A percentile compares a stretch with the other conserved stretches of the same genome.
These are phyloP conservation scores for Pseudogymnoascus sp. DNA, from an alignment of 2,329 filamentous ascomycete genomes.

Conservation along the genomic window DNA sequence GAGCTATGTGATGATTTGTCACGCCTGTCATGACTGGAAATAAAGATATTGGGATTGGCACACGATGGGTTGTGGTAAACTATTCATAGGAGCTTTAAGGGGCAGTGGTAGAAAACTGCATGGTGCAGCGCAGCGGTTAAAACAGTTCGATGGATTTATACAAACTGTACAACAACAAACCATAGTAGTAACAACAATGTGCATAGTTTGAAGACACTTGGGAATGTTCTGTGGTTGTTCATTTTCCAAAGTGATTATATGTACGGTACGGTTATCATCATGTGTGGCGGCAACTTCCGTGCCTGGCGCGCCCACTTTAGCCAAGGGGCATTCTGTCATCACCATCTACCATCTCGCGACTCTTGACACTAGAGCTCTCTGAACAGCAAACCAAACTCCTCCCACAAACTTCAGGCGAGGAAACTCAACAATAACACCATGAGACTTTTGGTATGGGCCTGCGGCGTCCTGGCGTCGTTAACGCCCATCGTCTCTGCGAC, in stretches of 20 bases:
- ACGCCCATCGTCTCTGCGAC: constrained; percentile 72
- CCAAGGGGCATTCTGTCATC: constrained; percentile 10
- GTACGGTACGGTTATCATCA: background rate
- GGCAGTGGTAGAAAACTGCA: constrained; percentile 3
- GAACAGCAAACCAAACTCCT: background rate
- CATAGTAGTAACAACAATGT: constrained; percentile 9
- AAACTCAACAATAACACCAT: constrained; percentile 39
- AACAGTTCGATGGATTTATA: constrained; percentile 5
- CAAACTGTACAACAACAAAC: constrained; percentile 7
- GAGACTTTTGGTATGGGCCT: constrained; percentile 56
- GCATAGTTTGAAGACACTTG: background rate
- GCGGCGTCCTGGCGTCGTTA: constrained; percentile 65
- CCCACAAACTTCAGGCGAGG: constrained; percentile 1
- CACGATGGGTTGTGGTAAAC: background rate
- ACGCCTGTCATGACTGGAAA: constrained; percentile 4
- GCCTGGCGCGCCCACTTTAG: background rate
- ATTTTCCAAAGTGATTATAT: background rate
- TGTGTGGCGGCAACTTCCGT: constrained; percentile 3
- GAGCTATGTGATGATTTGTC: background rate
- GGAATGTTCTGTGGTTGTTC: background rate
- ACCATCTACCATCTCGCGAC: background rate
- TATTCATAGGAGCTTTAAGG: background rate
- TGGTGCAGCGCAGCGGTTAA: background rate
- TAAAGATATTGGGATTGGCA: constrained; percentile 4
- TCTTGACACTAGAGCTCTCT: background rate